Percentiles rank a stretch among this genome's conserved stretches.
phyloP scores from a whole-genome alignment of 345 rosid species.

The Pseudoturritis turrita region DNA sequence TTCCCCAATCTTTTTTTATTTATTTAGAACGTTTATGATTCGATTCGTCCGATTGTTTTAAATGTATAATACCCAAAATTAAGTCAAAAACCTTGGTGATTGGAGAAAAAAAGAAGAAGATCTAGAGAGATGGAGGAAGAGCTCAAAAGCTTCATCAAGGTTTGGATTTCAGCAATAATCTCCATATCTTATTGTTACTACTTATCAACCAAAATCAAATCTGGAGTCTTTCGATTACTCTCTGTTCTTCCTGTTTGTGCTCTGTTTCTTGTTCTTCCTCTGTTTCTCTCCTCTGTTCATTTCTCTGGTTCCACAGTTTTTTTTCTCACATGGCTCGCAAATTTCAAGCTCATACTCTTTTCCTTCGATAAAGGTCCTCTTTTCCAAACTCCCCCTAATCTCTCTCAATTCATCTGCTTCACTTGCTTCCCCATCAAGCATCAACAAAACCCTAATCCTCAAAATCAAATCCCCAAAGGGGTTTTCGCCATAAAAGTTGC shows the following conservation, averaged over 20 bases:
- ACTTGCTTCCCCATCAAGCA: constrained; percentile 42
- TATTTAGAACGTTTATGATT: not conserved
- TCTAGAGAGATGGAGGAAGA: constrained; percentile 29
- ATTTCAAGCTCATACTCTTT: constrained; percentile 47
- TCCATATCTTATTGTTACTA: constrained; percentile 34
- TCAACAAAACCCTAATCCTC: constrained; percentile 28
- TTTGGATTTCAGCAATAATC: constrained; percentile 18
- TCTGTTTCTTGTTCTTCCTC: constrained; percentile 34
- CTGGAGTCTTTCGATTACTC: constrained; percentile 28
- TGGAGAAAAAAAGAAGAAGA: not conserved
- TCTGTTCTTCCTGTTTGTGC: constrained; percentile 34
- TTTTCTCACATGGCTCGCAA: constrained; percentile 41
- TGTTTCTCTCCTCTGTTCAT: constrained; percentile 21
- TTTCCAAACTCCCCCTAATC: not conserved
- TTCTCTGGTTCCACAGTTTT: constrained; percentile 2
- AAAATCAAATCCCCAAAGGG: constrained; percentile 20
- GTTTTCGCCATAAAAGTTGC: constrained; percentile 32
- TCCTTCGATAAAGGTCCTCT: constrained; percentile 39
- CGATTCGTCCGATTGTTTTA: not conserved
- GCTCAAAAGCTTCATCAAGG: constrained; percentile 25
- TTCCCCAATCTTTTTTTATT: not conserved
- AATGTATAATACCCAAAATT: not conserved
- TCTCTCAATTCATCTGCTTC: constrained; percentile 30
- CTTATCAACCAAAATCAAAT: constrained; percentile 28
- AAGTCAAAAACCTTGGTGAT: not conserved